Conservation (phyloP, 805 yeast genomes). For the Wickerhamiella nectarea region DNA sequence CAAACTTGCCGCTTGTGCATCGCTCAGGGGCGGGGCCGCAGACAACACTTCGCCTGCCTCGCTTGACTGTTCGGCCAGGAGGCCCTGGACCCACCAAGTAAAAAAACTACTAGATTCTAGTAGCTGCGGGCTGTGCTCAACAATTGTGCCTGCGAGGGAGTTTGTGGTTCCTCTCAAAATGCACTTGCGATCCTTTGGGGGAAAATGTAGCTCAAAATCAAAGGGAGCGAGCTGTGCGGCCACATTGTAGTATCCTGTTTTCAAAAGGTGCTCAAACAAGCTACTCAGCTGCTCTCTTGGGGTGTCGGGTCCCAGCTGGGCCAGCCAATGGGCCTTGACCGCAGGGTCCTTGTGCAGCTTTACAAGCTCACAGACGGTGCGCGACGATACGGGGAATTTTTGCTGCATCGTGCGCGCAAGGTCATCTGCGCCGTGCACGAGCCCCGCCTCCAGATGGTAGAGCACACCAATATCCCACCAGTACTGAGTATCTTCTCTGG, state of each 20-base stretch:
- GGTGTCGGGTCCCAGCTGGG: neutral
- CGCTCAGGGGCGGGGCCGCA: neutral
- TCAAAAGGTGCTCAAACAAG: neutral
- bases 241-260: neutral
- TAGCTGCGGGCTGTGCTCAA: constrained; percentile 9
- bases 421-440: constrained; percentile 9
- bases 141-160: constrained; percentile 6
- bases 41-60: neutral
- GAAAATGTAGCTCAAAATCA: neutral
- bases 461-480: constrained; percentile 20
- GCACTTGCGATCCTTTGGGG: neutral
- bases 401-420: constrained; percentile 10
- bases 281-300: neutral
- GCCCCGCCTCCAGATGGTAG: constrained; percentile 18
- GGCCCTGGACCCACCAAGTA: constrained; percentile 5
- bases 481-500: constrained; percentile 9
- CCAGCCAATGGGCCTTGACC: neutral
- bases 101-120: constrained; percentile 3
- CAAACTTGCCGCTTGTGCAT: neutral
- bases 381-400: constrained; percentile 8
- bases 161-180: too few relatives aligned
- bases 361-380: constrained; percentile 12
- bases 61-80: neutral
- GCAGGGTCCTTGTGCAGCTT: neutral
- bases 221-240: neutral